Base-by-base conservation (phyloP, 2,329 filamentous ascomycete species). In the Nemania sp. region DNA sequence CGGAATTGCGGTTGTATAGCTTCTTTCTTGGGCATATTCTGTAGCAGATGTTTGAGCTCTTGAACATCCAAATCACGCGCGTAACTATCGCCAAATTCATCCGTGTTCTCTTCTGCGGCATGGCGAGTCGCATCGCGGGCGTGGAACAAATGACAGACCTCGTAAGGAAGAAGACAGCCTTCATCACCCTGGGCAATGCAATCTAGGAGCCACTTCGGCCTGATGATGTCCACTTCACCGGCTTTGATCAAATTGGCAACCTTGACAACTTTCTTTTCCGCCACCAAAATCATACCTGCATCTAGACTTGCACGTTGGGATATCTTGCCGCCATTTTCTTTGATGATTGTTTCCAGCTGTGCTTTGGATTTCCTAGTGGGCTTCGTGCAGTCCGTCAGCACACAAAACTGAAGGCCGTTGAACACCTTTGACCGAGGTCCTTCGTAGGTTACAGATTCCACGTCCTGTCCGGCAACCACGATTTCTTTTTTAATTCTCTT, bases 21-120 rank as follows among this genome's bases (percentile, higher is more conserved):
- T 46, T 77, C 70, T n/a, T 75, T 73, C 59, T 78, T 76, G 0
- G 77, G 75, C 76, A 86, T 84, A 2, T 71, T 67, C 6, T 64
- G 64, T 39, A 86, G 59, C 0, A 86, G 66, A 3, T 68, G 67
- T 33, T 70, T 75, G 42, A 96, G 77, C 64, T 93, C 89, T 1
- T 83, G 79, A 0, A 81, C 63, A 1, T 76, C 78, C 7, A 88
- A 74, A 63, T 96, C 85, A 4, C 92, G 79, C 0, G 85, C 81
- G 70, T 90, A 97, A 66, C 91, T 92, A 68, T 99, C 94, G 0
- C 88, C 89, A 63, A 84, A 94, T 48, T 79, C 75, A 68, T 99
- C 94, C 2, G 88, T 79, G 59, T 88, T 89, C 3, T 74, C 73
- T 31, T 80, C 77, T 8, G 86, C 82, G 6, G 77, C 75, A 6